phyloP scores from a whole-genome alignment of 2,329 filamentous ascomycete species.

The Aspergillus sp. region DNA sequence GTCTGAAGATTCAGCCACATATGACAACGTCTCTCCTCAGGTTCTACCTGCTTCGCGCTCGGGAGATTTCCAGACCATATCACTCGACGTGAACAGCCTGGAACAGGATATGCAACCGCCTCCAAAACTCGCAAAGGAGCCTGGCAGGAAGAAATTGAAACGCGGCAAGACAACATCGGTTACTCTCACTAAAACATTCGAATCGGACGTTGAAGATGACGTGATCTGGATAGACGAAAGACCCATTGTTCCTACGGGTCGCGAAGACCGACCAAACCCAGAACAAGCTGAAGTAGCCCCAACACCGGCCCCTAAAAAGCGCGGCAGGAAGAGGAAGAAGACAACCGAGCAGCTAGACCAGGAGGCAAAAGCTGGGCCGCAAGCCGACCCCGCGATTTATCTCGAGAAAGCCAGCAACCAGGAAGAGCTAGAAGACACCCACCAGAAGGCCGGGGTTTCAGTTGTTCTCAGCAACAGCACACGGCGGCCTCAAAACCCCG shows the following conservation, averaged over 20 bases:
- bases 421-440: not conserved
- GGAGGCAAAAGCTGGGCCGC: not conserved
- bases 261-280: not conserved
- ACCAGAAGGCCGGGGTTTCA: not conserved
- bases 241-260: conserved; percentile 21
- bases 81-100: not conserved
- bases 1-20: not conserved
- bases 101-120: not conserved
- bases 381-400: not conserved
- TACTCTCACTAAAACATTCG: conserved; percentile 33
- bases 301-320: conserved; percentile 44
- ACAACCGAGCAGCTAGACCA: conserved; percentile 28
- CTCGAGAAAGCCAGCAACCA: conserved; percentile 1
- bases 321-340: conserved; percentile 48
- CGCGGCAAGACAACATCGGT: conserved; percentile 48
- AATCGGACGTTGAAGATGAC: conserved; percentile 43
- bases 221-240: conserved; percentile 47
- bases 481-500: not conserved
- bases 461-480: conserved; percentile 7
- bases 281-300: conserved; percentile 4
- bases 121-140: conserved; percentile 28
- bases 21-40: not conserved
- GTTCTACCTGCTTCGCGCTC: not conserved
- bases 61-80: not conserved
- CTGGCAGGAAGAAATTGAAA: conserved; percentile 50